Base-by-base conservation (phyloP, 2,329 filamentous ascomycete genomes). In the Ceratocystis colombiana region DNA sequence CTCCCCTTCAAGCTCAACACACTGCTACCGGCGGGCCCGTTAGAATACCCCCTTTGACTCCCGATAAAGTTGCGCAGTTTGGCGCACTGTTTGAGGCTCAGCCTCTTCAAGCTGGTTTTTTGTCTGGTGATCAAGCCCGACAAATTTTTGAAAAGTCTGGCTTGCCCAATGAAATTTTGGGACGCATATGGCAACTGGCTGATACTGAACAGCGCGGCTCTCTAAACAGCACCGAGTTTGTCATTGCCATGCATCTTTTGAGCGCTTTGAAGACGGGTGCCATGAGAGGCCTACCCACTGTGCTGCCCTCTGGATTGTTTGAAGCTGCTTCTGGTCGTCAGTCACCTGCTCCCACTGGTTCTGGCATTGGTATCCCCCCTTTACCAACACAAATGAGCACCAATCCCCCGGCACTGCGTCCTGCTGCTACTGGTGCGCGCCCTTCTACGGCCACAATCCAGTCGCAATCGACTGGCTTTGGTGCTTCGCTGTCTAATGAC, bases 201-300 rank as follows among this genome's bases (percentile, higher is more conserved):
- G 94, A 99, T 74, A 94, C 90, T 0, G 92, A 96, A 76, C 91
- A 96, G 76, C 86, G 92, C 64, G 94, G 94, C 63, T 86, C 88
- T 41, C 81, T 99, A 45, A 88, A 92, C 67, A 82, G 87, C 71
- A 93, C 91, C 15, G 94, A 97, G 72, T 99, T 99, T 74, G 89
- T 96, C 73, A 95, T 99, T 72, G 94, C 94, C 59, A 99, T 99
- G 94, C 94, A 99, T 75, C 80, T 99, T 68, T 81, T 99, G 69
- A 93, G 90, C 15, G 96, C 91, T 12, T 90, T 90, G 77, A 96
- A 96, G 79, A 88, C 86, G 12, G 89, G 91, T 25, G 81, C 86
- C 37, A 82, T 99, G 74, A 86, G 90, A 69, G 85, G 83, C 22
- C 80, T 97, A 66, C 94, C 94, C 1, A 88, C 79, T 68, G 84